Base-by-base conservation (phyloP, 257 asterid genomes). In the Lycium ferocissimum region DNA sequence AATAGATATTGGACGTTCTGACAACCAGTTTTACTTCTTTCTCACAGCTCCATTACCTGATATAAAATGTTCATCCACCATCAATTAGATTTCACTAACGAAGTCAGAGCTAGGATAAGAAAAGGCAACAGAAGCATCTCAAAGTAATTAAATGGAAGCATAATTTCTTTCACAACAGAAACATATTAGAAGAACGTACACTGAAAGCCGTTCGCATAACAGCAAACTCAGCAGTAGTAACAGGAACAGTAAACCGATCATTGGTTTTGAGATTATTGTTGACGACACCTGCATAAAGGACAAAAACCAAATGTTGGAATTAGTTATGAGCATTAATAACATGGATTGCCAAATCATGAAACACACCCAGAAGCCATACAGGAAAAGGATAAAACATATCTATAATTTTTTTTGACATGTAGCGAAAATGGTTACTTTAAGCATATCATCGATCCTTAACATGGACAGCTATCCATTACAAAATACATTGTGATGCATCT, bases 211-310 rank as follows among this genome's bases (percentile, higher is more conserved):
- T 85, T 78, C 94, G 92, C 96, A 96, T 80, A 85, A 95, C 98
- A 57, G 98, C 91, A 93, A 93, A 96, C 90, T 96, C 99, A 61
- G 97, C 98, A 87, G 94, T 80, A 85, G 99, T 91, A 82, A 96
- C 93, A n/a, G 99, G 98, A 85, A 96, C 95, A n/a, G 88, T 85
- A 65, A 96, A 83, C 45, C 97, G 95, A 33, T 94, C 97, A 89
- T 89, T 95, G 56, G 95, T 90, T 70, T 92, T 91, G 82, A 83
- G 90, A 84, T 87, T 84, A 87, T 91, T 95, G 94, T 91, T 94
- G 85, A 89, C 93, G 84, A 96, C 98, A 91, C 47, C 99, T 96
- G 97, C 92, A 90, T 58, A 63, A 18, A 75, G 85, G 66, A 45
- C 67, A 73, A 73, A 26, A 45, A 49, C 2, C 62, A 22, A 49